Base-by-base conservation (phyloP, 495 filamentous ascomycete genomes). In the Penicillium atrosanguineum region DNA sequence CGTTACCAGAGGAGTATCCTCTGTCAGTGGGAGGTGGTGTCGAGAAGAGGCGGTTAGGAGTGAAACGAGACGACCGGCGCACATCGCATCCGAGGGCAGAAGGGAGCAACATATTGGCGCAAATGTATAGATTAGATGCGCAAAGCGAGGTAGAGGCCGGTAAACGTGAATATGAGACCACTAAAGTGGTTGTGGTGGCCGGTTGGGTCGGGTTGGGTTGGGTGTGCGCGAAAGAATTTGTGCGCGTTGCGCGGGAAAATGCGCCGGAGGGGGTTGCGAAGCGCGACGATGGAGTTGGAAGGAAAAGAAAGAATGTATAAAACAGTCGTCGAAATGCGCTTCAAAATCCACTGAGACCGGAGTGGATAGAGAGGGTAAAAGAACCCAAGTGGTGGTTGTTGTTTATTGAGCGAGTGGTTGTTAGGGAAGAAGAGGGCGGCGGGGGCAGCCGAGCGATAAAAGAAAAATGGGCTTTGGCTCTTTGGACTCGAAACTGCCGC, bases 31-130 rank as follows among this genome's bases (percentile, higher is more conserved):
- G 79, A 37, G 83, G 81, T 39, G 83, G 83, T 49, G 85, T 87
- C 29, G 84, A 75, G 39, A 84, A 81, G 21, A 84, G 80, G 58
- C 82, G 79, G 63, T 83, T 84, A 58, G 83, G 81, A 8, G 81
- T 74, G 48, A 81, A 67, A 68, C 67, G 68, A 61, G 57, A 55
- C 78, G 84, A 54, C 52, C 74, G 80, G 69, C 77, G 81, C 66
- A 77, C 71, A 69, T 88, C 87, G 82, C 86, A 87, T 39, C 84
- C 71, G 40, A 90, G 69, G 34, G 87, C 86, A 12, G 86, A 89
- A 44, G 86, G 87, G 57, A 89, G 83, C 46, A 90, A 66, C 87
- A 90, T 89, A 44, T 7, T 69, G 60, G 57, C 42, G 60, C 37
- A 45, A 38, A 34, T 29, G 16, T 41, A 31, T 44, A n/a, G 38